Percentiles rank a stretch among this genome's conserved stretches.
Conservation (phyloP, 202 grass and related monocot species). For the Alloteropsis angusta region DNA sequence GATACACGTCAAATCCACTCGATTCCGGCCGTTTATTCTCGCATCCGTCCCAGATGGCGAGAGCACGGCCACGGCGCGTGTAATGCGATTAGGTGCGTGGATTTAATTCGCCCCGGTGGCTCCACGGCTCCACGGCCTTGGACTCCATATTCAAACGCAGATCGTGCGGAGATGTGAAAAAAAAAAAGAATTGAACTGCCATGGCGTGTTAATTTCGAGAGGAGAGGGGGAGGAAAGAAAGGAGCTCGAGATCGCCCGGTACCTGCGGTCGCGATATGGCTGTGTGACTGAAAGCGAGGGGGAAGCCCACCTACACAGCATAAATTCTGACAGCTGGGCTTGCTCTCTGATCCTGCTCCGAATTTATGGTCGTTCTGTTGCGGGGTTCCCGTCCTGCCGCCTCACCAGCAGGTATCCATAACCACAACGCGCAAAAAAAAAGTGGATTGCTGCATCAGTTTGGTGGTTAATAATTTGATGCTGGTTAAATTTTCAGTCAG, state of each 20-base stretch:
- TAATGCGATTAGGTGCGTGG: not conserved
- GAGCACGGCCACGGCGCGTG: not conserved
- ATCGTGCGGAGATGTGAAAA: not conserved
- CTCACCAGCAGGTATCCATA: not conserved
- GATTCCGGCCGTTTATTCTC: not conserved
- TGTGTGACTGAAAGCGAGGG: not conserved
- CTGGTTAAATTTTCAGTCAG: not conserved
- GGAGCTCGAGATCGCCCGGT: too few relatives aligned
- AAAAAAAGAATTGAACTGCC: not conserved
- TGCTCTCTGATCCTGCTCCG: slow-evolving; percentile 6
- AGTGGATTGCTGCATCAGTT: not conserved
- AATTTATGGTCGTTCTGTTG: slow-evolving; percentile 28
- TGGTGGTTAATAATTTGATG: not conserved
- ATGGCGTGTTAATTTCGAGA: not conserved
- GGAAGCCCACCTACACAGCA: slow-evolving; percentile 16
- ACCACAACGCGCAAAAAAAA: not conserved
- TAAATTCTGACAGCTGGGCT: slow-evolving; percentile 39
- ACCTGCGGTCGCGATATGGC: not conserved
- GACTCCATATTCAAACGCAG: slow-evolving; percentile 7
- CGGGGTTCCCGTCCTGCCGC: not conserved
- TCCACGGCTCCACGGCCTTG: not conserved
- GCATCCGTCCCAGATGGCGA: not conserved
- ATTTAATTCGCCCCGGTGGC: slow-evolving; percentile 22
- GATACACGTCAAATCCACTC: not conserved
- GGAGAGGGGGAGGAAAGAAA: not conserved